Conservation (phyloP, 495 filamentous ascomycete species). For the Lasiosphaeria hispida region DNA sequence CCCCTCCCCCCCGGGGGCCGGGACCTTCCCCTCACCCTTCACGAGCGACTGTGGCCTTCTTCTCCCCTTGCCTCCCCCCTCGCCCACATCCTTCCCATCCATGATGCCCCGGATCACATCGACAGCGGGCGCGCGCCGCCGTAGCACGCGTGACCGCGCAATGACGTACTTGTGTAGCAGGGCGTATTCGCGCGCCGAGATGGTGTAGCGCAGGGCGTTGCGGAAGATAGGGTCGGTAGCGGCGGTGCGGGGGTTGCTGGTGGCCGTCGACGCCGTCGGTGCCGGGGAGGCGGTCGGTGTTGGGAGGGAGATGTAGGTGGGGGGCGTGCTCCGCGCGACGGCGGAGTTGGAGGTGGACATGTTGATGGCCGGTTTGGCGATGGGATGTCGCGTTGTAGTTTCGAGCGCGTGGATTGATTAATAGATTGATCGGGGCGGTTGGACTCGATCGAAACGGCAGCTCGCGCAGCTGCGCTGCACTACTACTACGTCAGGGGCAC, state of each 20-base stretch:
- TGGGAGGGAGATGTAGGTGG: not conserved
- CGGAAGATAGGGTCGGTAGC: slow-evolving; percentile 62
- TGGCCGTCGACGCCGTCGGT: slow-evolving; percentile 31
- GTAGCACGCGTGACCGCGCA: slow-evolving; percentile 61
- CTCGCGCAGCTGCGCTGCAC: too few relatives aligned
- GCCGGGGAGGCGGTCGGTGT: slow-evolving; percentile 13
- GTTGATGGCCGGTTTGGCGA: not conserved
- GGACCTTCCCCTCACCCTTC: slow-evolving; percentile 25
- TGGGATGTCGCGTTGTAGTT: not conserved
- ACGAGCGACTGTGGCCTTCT: not conserved
- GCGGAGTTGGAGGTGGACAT: not conserved
- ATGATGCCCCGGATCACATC: slow-evolving; percentile 49
- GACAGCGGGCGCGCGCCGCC: slow-evolving; percentile 58
- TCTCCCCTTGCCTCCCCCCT: slow-evolving; percentile 19
- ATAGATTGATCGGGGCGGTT: not conserved
- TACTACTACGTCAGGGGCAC: too few relatives aligned
- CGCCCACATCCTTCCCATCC: slow-evolving; percentile 28
- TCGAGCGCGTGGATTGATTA: not conserved
- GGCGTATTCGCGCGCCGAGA: slow-evolving; percentile 82
- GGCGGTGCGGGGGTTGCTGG: slow-evolving; percentile 16
- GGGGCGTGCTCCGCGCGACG: slow-evolving; percentile 1
- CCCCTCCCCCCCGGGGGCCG: not conserved
- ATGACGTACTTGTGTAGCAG: slow-evolving; percentile 74
- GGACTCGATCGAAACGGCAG: too few relatives aligned
- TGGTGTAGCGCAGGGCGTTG: slow-evolving; percentile 77